These are phyloP conservation scores for Atkinsonella texensis DNA, from an alignment of 2,329 filamentous ascomycete species.

Conservation along the genomic window DNA sequence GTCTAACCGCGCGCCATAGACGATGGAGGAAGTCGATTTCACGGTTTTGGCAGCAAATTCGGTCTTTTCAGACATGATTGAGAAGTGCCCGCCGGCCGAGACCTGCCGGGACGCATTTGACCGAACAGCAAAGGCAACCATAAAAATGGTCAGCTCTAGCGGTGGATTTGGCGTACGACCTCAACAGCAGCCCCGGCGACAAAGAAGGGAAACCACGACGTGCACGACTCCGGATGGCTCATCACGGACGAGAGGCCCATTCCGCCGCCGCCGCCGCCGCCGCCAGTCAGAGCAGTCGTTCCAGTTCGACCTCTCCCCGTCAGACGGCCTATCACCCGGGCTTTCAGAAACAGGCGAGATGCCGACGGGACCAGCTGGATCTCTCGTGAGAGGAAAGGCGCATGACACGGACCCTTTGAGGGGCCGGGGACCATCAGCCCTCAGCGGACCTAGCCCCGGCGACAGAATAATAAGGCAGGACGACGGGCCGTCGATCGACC, in stretches of 20 bases:
- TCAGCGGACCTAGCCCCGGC: conserved; percentile 18
- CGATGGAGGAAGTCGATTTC: conserved; percentile 94
- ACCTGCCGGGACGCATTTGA: conserved; percentile 92
- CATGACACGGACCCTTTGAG: conserved; percentile 20
- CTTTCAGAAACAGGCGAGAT: conserved; percentile 26
- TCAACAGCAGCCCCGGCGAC: conserved; percentile 16
- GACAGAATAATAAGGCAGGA: conserved; percentile 19
- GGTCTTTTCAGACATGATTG: conserved; percentile 79
- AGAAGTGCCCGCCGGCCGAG: conserved; percentile 90
- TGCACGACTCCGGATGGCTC: conserved; percentile 20
- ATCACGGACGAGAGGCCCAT: conserved; percentile 8
- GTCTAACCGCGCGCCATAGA: conserved; percentile 28
- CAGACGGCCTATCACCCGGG: conserved; percentile 29
- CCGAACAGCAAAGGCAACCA: conserved; percentile 86
- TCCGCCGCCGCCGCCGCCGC: conserved; percentile 17
- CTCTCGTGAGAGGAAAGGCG: conserved; percentile 24
- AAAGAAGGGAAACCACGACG: conserved; percentile 16
- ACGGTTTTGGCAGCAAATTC: conserved; percentile 89
- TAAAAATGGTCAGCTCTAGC: conserved; percentile 85
- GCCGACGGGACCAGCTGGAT: conserved; percentile 21
- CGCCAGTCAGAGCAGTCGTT: conserved; percentile 21
- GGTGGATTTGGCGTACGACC: conserved; percentile 56
- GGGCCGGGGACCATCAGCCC: conserved; percentile 15
- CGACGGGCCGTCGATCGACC: conserved; percentile 23
- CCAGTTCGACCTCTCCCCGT: conserved; percentile 24